Percentiles rank a stretch among this genome's conserved stretches.
phyloP scores from a whole-genome alignment of 1,139 yeast genomes.

The Yamadazyma sp. region DNA sequence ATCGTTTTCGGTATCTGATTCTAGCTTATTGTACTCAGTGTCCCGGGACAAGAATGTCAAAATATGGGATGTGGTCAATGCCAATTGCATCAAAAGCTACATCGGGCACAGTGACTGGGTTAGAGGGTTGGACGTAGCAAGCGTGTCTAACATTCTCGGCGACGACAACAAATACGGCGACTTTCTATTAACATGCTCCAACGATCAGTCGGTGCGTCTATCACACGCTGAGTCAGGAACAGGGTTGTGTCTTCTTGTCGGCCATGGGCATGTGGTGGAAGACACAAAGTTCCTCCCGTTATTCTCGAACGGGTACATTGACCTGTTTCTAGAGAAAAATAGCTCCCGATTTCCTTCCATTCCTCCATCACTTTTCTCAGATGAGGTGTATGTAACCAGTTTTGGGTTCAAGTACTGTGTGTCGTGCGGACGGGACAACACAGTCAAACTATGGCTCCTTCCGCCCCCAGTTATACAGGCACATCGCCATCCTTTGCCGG shows the following conservation, averaged over 20 bases:
- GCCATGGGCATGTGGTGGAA: slow-evolving; percentile 86
- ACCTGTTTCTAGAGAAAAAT: slow-evolving; percentile 43
- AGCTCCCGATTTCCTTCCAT: slow-evolving; percentile 31
- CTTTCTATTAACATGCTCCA: slow-evolving; percentile 72
- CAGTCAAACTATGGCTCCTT: slow-evolving; percentile 72
- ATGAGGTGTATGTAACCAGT: slow-evolving; percentile 27
- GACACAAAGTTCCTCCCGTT: slow-evolving; percentile 67
- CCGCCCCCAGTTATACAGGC: slow-evolving; percentile 60
- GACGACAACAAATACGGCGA: slow-evolving; percentile 40
- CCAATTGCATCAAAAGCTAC: slow-evolving; percentile 66
- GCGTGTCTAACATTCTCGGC: too few species aligned
- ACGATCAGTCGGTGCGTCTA: slow-evolving; percentile 74
- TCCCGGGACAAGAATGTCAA: slow-evolving; percentile 76
- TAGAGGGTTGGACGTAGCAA: slow-evolving; percentile 53
- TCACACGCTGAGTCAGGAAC: slow-evolving; percentile 66
- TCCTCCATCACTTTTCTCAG: slow-evolving; percentile 31
- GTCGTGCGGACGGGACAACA: slow-evolving; percentile 81
- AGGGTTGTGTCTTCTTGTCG: slow-evolving; percentile 65
- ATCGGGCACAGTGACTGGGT: slow-evolving; percentile 92
- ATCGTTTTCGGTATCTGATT: slow-evolving; percentile 44
- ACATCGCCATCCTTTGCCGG: slow-evolving; percentile 59
- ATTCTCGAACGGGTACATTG: slow-evolving; percentile 48
- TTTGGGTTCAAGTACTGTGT: slow-evolving; percentile 68
- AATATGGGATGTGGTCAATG: slow-evolving; percentile 74
- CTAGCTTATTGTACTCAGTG: slow-evolving; percentile 57